These are phyloP conservation scores for Pythium dissimile DNA, from an alignment of 352 stramenopile genomes.

Conservation along the genomic window DNA sequence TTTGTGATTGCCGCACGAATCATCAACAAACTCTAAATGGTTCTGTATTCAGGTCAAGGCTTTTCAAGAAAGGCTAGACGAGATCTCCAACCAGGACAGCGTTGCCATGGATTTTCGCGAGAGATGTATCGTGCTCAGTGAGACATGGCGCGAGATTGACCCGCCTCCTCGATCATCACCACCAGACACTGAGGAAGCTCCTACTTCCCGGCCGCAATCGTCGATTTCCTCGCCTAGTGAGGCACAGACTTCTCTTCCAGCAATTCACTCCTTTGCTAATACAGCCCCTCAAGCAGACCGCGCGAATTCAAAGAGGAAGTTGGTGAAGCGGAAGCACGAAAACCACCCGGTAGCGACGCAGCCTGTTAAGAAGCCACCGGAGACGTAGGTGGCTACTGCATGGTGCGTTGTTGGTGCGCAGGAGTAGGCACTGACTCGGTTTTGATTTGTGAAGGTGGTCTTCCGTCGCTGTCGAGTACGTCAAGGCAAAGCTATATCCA, in stretches of 20 bases:
- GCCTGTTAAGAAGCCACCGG: not conserved
- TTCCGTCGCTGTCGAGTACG: conserved; percentile 58
- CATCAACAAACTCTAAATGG: too few species aligned
- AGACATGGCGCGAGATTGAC: conserved; percentile 19
- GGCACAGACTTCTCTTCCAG: not conserved
- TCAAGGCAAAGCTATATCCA: conserved; percentile 79
- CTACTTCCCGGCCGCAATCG: too few species aligned
- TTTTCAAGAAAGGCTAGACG: conserved; percentile 7
- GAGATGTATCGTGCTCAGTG: conserved; percentile 12
- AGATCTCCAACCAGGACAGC: conserved; percentile 3
- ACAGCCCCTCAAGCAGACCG: not conserved
- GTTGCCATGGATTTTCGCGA: conserved; percentile 15
- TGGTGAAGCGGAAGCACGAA: too few species aligned
- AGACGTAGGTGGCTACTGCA: too few species aligned
- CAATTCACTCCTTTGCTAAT: conserved; percentile 8
- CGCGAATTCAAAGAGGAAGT: conserved; percentile 5
- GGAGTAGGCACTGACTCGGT: too few species aligned
- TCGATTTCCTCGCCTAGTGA: too few species aligned
- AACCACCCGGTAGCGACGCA: too few species aligned
- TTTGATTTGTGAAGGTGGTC: too few species aligned
- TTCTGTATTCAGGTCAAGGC: conserved; percentile 17
- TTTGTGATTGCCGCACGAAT: too few species aligned
- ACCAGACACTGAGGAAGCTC: not conserved
- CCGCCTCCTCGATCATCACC: not conserved
- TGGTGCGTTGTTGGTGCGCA: too few species aligned